Evolutionary conservation across 2,329 filamentous ascomycete species (phyloP).

Genomic region (Trichoderma asperellum): DNA sequence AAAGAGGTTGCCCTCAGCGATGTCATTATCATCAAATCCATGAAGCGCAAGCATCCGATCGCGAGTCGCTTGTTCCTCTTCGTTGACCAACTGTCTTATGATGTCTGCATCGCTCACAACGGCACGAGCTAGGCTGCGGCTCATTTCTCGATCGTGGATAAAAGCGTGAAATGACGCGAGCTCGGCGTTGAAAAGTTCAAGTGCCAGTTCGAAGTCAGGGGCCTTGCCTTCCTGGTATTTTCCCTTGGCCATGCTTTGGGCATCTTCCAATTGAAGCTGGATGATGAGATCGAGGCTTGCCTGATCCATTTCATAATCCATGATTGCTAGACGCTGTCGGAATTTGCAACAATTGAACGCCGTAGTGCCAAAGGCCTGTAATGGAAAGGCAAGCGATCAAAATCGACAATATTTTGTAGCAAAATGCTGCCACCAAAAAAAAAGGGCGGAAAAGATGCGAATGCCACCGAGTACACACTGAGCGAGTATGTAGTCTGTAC

Average conservation of each 20-base stretch:
- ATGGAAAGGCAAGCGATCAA: background rate
- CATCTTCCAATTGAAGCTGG: conserved; percentile 33
- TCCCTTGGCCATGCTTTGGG: conserved; percentile 27
- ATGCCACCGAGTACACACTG: background rate
- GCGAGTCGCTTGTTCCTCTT: conserved; percentile 15
- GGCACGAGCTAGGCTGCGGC: conserved; percentile 32
- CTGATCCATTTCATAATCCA: conserved; percentile 19
- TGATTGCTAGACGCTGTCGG: background rate
- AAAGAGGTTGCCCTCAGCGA: background rate
- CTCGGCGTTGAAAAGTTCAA: conserved; percentile 29
- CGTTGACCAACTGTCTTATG: conserved; percentile 16
- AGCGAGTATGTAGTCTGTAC: conserved; percentile 12
- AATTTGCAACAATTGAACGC: background rate
- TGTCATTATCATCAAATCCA: background rate
- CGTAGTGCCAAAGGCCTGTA: too few relatives aligned
- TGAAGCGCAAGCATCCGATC: conserved; percentile 7
- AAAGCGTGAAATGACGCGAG: conserved; percentile 22
- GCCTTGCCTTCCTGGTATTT: conserved; percentile 29
- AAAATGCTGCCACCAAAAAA: background rate
- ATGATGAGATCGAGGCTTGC: conserved; percentile 32
- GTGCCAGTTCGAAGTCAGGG: conserved; percentile 28
- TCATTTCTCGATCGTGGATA: conserved; percentile 29
- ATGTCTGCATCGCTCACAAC: conserved; percentile 27
- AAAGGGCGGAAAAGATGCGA: background rate
- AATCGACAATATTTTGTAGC: background rate